Conservation (phyloP, 2,329 filamentous ascomycete genomes). For the Eurotiales sp. region DNA sequence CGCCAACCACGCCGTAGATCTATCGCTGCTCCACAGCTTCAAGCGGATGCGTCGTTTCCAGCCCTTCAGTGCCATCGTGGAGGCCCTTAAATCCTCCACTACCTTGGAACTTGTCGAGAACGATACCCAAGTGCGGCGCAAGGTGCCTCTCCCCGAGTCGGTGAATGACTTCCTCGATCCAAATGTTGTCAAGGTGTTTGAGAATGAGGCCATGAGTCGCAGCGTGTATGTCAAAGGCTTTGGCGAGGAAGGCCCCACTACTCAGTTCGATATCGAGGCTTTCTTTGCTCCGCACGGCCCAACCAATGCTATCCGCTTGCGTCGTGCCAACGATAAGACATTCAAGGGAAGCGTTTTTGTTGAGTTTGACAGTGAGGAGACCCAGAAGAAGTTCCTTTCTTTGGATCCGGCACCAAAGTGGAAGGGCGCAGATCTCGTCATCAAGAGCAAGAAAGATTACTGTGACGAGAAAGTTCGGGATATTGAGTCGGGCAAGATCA, state of each 20-base stretch:
- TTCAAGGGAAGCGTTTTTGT: slow-evolving; percentile 99
- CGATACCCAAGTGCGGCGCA: slow-evolving; percentile 71
- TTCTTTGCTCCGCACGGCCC: slow-evolving; percentile 82
- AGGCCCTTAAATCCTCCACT: slow-evolving; percentile 74
- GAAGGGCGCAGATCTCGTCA: slow-evolving; percentile 72
- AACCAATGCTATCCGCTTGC: slow-evolving; percentile 78
- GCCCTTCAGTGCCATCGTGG: slow-evolving; percentile 77
- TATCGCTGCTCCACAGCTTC: slow-evolving; percentile 78
- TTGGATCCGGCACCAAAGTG: slow-evolving; percentile 78
- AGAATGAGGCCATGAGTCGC: slow-evolving; percentile 64
- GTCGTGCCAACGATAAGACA: slow-evolving; percentile 64
- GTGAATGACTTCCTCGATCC: slow-evolving; percentile 53
- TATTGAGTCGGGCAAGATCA: slow-evolving; percentile 66
- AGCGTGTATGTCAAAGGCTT: slow-evolving; percentile 95
- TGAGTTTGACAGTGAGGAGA: slow-evolving; percentile 78
- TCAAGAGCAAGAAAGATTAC: slow-evolving; percentile 88
- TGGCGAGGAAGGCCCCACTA: slow-evolving; percentile 73
- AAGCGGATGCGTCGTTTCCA: slow-evolving; percentile 96
- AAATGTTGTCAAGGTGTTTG: slow-evolving; percentile 52
- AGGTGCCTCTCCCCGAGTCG: slow-evolving; percentile 60
- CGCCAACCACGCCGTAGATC: slow-evolving; percentile 68
- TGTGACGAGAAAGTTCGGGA: slow-evolving; percentile 70
- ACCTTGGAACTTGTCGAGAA: slow-evolving; percentile 70
- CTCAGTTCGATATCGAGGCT: slow-evolving; percentile 89
- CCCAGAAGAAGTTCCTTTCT: slow-evolving; percentile 73